Percentiles rank a stretch among this genome's conserved stretches.
These are phyloP conservation scores for Globisporangium megalacanthum DNA, from an alignment of 352 stramenopile genomes.

Conservation along the genomic window DNA sequence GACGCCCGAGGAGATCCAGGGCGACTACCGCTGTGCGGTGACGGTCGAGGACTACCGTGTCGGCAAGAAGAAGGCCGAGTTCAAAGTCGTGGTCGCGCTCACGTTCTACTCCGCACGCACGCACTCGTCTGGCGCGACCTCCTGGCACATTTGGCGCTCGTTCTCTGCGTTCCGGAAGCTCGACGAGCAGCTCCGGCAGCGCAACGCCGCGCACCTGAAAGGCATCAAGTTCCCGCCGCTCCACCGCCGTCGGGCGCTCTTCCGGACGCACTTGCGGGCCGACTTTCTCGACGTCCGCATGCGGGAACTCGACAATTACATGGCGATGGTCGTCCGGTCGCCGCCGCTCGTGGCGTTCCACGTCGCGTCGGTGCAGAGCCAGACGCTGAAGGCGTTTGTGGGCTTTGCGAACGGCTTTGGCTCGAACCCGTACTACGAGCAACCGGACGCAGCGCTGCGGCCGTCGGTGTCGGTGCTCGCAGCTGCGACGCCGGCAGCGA, in stretches of 20 bases:
- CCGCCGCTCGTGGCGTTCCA: slow-evolving; percentile 75
- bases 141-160: slow-evolving; percentile 80
- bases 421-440: slow-evolving; percentile 62
- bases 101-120: slow-evolving; percentile 74
- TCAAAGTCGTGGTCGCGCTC: slow-evolving; percentile 65
- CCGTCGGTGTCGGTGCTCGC: slow-evolving; percentile 66
- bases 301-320: slow-evolving; percentile 74
- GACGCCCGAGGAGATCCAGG: slow-evolving; percentile 80
- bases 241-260: slow-evolving; percentile 60
- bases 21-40: slow-evolving; percentile 60
- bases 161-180: slow-evolving; percentile 81
- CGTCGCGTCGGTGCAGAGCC: slow-evolving; percentile 57
- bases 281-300: slow-evolving; percentile 61
- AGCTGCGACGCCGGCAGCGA: slow-evolving; percentile 30
- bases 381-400: slow-evolving; percentile 79
- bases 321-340: slow-evolving; percentile 50
- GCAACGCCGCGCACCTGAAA: slow-evolving; percentile 63
- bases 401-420: slow-evolving; percentile 73
- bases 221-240: slow-evolving; percentile 82
- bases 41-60: slow-evolving; percentile 68
- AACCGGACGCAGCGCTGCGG: slow-evolving; percentile 44
- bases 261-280: slow-evolving; percentile 54
- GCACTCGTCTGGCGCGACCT: slow-evolving; percentile 53
- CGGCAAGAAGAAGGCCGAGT: slow-evolving; percentile 81
- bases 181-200: slow-evolving; percentile 75